These are phyloP conservation scores for Talaromyces nanjingensis DNA, from an alignment of 495 filamentous ascomycete genomes.

Conservation along the genomic window DNA sequence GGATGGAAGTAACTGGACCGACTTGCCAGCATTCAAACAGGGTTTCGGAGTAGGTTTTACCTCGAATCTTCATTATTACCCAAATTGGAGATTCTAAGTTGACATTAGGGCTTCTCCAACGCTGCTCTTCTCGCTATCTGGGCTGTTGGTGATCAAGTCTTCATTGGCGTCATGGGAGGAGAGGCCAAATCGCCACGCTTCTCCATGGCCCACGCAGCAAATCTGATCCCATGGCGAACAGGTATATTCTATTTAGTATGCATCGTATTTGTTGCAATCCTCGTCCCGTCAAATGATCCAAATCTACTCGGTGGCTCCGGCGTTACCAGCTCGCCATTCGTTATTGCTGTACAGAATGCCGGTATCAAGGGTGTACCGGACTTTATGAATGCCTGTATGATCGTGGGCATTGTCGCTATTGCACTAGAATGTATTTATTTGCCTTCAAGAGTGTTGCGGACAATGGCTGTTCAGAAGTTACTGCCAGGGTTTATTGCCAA, in stretches of 20 bases:
- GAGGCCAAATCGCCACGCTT: slow-evolving; percentile 21
- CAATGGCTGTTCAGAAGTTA: slow-evolving; percentile 22
- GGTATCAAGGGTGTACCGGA: slow-evolving; percentile 20
- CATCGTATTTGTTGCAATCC: slow-evolving; percentile 20
- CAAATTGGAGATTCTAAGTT: no score
- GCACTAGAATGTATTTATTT: slow-evolving; percentile 23
- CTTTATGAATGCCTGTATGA: slow-evolving; percentile 24
- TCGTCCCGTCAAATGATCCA: slow-evolving; percentile 23
- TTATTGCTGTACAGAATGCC: slow-evolving; percentile 23
- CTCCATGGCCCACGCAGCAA: slow-evolving; percentile 21
- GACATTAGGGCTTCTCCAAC: no score
- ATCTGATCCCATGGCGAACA: slow-evolving; percentile 24
- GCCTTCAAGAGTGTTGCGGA: slow-evolving; percentile 21
- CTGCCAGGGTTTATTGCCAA: slow-evolving; percentile 16
- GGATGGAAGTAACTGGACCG: slow-evolving; percentile 21
- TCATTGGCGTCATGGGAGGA: slow-evolving; percentile 20
- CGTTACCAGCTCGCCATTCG: slow-evolving; percentile 29
- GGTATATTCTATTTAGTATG: slow-evolving; percentile 22
- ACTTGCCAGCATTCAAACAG: slow-evolving; percentile 18
- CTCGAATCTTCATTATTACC: no score
- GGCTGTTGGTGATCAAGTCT: background rate
- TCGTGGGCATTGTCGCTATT: slow-evolving; percentile 23
- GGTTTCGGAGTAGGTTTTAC: slow-evolving; percentile 14
- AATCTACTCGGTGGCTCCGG: slow-evolving; percentile 18
- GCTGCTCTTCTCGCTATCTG: no score